Percentiles rank a stretch among this genome's conserved stretches.
Conservation (phyloP, 148 eudicot genomes). For the Chenopodium quinoa region DNA sequence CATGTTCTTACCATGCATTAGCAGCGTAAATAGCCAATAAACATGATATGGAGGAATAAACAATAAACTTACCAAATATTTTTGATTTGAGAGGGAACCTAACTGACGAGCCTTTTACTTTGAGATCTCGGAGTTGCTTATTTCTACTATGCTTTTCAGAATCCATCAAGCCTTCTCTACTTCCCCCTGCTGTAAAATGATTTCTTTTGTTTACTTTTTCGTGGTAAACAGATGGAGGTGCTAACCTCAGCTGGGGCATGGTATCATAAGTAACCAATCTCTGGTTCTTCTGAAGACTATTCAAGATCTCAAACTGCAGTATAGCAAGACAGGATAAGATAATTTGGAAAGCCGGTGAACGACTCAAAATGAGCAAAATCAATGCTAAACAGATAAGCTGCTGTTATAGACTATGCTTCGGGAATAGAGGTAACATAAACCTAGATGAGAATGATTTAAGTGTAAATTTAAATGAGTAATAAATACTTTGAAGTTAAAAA, state of each 20-base stretch:
- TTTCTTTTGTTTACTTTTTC: conserved; percentile 78
- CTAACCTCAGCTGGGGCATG: conserved; percentile 79
- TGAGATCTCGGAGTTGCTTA: conserved; percentile 58
- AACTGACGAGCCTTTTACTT: conserved; percentile 60
- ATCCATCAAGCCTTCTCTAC: conserved; percentile 35
- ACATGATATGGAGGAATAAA: conserved; percentile 1
- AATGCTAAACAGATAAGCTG: not conserved
- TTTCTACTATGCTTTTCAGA: conserved; percentile 45
- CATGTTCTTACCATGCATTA: conserved; percentile 14
- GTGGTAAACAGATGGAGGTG: conserved; percentile 95
- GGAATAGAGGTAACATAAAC: not conserved
- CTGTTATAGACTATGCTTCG: not conserved
- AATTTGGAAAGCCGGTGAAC: not conserved
- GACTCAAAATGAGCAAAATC: not conserved
- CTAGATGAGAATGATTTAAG: too few relatives aligned
- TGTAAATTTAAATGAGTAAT: not conserved
- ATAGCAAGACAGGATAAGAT: conserved; percentile 17
- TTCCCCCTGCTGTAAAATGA: conserved; percentile 36
- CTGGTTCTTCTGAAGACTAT: conserved; percentile 68
- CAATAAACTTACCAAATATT: conserved; percentile 60
- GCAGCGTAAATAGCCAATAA: conserved; percentile 1
- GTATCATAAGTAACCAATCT: conserved; percentile 53
- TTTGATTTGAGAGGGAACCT: conserved; percentile 72
- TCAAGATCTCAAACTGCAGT: conserved; percentile 78
- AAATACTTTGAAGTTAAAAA: not conserved